Percentiles rank a stretch among this genome's conserved stretches.
Conservation (phyloP, 441 rosid genomes). For the Adansonia gregorii region DNA sequence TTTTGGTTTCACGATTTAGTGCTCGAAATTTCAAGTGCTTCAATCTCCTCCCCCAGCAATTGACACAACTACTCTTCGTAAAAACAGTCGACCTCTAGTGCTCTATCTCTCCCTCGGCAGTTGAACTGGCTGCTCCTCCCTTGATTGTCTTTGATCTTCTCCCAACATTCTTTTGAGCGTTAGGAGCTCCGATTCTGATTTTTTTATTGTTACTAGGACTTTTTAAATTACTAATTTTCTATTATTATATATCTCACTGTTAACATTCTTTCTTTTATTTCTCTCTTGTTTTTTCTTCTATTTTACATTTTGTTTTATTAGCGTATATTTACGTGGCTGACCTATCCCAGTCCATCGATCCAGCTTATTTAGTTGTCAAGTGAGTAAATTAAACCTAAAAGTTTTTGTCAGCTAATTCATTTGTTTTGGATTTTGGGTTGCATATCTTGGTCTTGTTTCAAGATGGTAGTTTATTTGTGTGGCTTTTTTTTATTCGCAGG, state of each 20-base stretch:
- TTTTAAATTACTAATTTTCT: neutral
- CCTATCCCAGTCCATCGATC: conserved; percentile 70
- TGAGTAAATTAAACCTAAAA: conserved; percentile 36
- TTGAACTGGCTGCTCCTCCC: no score
- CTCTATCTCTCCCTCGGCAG: no score
- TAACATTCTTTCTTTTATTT: neutral
- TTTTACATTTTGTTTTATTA: conserved; percentile 11
- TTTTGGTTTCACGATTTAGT: no score
- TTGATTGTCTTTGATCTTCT: no score
- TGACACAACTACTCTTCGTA: no score
- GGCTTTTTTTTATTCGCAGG: conserved; percentile 46
- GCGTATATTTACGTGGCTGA: conserved; percentile 41
- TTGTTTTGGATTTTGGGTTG: neutral
- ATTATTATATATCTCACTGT: no score
- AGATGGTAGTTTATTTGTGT: conserved; percentile 12
- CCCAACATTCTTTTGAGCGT: neutral
- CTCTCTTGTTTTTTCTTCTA: neutral
- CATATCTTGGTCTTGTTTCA: neutral
- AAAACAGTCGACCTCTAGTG: no score
- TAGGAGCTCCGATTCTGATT: neutral
- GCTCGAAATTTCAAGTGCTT: no score
- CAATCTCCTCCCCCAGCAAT: no score
- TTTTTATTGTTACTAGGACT: neutral
- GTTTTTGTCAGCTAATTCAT: conserved; percentile 9
- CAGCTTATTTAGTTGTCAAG: conserved; percentile 84